These are phyloP conservation scores for Pseudocercospora macadamiae DNA, from an alignment of 2,329 filamentous ascomycete species.

Conservation along the genomic window DNA sequence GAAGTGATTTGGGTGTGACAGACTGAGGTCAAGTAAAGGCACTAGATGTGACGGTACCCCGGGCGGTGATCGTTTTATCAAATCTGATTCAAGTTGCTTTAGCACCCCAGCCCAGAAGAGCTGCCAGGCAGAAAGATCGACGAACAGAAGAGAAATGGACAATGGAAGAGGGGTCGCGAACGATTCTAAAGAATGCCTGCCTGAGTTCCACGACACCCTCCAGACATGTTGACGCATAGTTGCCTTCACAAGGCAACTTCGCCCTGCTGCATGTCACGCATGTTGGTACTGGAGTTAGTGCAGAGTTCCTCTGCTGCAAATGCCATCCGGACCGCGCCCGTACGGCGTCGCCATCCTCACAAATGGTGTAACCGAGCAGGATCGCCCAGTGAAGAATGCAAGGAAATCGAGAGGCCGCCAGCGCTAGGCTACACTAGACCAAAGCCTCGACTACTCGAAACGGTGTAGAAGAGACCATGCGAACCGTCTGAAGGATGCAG, in stretches of 20 bases:
- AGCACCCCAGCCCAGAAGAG: not conserved
- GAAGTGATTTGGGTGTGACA: too few species aligned
- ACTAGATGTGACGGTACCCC: not conserved
- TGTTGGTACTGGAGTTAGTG: not conserved
- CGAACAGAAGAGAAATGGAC: not conserved
- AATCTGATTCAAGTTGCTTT: not conserved
- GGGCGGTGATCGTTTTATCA: not conserved
- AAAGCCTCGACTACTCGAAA: too few species aligned
- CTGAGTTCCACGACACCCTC: not conserved
- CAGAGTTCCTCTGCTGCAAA: not conserved
- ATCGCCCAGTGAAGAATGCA: not conserved
- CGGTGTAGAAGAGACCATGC: not conserved
- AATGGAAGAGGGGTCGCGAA: not conserved
- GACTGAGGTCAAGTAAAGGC: not conserved
- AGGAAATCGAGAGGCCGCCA: not conserved
- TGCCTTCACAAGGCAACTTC: slow-evolving; percentile 2
- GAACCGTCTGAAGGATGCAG: not conserved
- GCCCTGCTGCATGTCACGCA: not conserved
- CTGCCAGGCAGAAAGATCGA: not conserved
- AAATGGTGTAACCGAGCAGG: not conserved
- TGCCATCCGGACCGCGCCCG: too few species aligned
- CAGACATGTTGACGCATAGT: not conserved
- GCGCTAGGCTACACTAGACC: not conserved
- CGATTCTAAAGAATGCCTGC: not conserved
- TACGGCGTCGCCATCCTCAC: too few species aligned